Percentiles rank a stretch among this genome's conserved stretches.
Conservation (phyloP, 345 rosid genomes). For the Arabidopsis thaliana region DNA sequence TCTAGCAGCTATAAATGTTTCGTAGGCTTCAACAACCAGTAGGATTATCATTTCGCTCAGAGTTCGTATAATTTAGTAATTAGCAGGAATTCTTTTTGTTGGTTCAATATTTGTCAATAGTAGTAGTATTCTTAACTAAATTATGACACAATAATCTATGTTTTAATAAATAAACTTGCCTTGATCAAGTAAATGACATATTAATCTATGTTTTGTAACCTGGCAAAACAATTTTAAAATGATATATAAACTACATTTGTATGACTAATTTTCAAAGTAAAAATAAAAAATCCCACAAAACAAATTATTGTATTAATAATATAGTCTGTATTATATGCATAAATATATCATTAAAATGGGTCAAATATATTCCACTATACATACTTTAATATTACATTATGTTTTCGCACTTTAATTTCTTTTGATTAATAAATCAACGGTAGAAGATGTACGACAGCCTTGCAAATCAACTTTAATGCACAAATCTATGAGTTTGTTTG, state of each 20-base stretch:
- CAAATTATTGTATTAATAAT: neutral
- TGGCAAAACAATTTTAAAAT: too few species aligned
- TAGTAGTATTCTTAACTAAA: conserved; percentile 14
- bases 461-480: conserved; percentile 8
- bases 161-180: too few species aligned
- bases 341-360: conserved; percentile 1
- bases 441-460: conserved; percentile 29
- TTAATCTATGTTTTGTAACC: too few species aligned
- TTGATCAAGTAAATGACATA: too few species aligned
- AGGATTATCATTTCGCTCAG: neutral
- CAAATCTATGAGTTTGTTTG: neutral
- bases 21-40: conserved; percentile 35
- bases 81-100: neutral
- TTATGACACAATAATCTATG: neutral
- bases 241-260: neutral
- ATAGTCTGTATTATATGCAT: neutral
- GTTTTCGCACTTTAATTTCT: conserved; percentile 14
- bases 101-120: neutral
- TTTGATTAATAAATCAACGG: conserved; percentile 39
- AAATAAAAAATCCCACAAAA: neutral
- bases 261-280: neutral
- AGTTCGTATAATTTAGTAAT: conserved; percentile 1
- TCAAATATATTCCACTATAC: conserved; percentile 25
- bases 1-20: conserved; percentile 22
- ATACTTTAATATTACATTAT: conserved; percentile 1